A percentile compares a stretch with the other conserved stretches of the same genome.
Evolutionary conservation across 2,329 filamentous ascomycete species (phyloP).

Genomic region (Trichoderma guizhouense): DNA sequence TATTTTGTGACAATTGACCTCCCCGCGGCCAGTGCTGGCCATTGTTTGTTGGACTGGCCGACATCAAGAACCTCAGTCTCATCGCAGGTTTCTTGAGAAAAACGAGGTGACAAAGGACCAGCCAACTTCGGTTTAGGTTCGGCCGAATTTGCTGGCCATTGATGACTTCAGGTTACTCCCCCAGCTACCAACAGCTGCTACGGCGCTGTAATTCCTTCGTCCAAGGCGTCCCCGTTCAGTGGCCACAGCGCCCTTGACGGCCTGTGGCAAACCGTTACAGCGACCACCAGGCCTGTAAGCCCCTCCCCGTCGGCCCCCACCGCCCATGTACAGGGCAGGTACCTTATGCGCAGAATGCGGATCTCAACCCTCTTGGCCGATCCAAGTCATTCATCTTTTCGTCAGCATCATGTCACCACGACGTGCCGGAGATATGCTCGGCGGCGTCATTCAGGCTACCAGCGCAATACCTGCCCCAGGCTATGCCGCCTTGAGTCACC

Average conservation of each 20-base stretch:
- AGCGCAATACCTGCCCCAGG: background rate
- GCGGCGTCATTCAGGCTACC: background rate
- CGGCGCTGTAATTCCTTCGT: background rate
- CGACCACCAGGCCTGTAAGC: background rate
- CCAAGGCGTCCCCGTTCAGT: background rate
- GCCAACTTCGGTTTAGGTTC: background rate
- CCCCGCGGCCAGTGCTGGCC: background rate
- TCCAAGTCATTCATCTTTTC: conserved; percentile 1
- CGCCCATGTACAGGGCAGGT: background rate
- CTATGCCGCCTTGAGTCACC: background rate
- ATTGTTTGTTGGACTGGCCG: background rate
- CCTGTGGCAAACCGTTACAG: background rate
- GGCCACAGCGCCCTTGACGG: background rate
- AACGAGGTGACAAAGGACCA: background rate
- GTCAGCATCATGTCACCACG: conserved; percentile 16
- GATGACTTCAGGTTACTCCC: background rate
- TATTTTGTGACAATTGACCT: background rate
- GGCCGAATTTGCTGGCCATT: background rate
- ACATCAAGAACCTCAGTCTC: background rate
- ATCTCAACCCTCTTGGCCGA: background rate
- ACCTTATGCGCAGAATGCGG: conserved; percentile 10
- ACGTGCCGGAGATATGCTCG: background rate
- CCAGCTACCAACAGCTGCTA: background rate
- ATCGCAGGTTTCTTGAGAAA: background rate
- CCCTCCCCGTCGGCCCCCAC: background rate